A percentile compares a stretch with the other conserved stretches of the same genome.
These are phyloP conservation scores for Dioszegia crocea DNA, from an alignment of 768 basidiomycete genomes.

Conservation along the genomic window DNA sequence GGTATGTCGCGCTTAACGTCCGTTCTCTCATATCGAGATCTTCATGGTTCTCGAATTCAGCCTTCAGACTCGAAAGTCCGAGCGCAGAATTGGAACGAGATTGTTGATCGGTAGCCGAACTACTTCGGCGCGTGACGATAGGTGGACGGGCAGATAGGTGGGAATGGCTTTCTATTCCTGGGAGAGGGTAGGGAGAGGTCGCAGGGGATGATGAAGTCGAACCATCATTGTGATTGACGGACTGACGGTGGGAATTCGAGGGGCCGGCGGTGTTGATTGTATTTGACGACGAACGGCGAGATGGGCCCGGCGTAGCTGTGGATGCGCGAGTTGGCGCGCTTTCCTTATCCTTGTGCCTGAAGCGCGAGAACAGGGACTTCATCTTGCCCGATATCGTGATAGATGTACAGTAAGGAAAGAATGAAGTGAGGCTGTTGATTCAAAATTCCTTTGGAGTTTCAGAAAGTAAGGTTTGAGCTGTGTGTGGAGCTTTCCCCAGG, in stretches of 20 bases:
- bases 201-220: too few relatives aligned
- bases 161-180: too few relatives aligned
- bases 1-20: constrained; percentile 2
- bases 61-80: background rate
- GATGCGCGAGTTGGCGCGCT: background rate
- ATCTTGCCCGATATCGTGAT: background rate
- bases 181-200: too few relatives aligned
- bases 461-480: background rate
- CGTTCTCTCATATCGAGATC: background rate
- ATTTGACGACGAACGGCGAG: background rate
- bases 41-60: background rate
- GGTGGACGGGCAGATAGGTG: too few relatives aligned
- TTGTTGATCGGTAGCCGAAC: background rate
- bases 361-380: constrained; percentile 27
- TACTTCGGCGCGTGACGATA: background rate
- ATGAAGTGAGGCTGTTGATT: background rate
- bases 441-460: background rate
- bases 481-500: too few relatives aligned
- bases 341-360: constrained; percentile 7
- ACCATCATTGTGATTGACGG: background rate
- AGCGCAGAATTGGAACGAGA: background rate
- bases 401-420: background rate
- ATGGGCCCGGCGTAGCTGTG: background rate
- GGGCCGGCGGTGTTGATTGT: background rate
- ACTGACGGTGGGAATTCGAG: background rate